Evolutionary conservation across 805 yeast genomes (phyloP).

Genomic region (Metschnikowia hibisci): DNA sequence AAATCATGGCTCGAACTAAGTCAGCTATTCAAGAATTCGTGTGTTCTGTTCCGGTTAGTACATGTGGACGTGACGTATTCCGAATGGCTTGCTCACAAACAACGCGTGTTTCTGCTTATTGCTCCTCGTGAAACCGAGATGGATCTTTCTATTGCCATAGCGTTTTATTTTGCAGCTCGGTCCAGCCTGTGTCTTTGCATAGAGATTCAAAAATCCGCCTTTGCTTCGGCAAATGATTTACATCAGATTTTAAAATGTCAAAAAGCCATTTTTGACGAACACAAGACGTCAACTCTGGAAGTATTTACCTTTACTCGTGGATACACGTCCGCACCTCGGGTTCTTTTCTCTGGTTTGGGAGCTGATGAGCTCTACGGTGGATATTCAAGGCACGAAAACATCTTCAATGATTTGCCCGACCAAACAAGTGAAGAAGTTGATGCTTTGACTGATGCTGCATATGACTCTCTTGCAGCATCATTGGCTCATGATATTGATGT

Average conservation of each 20-base stretch:
- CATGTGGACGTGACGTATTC: conserved; percentile 73
- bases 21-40: conserved; percentile 33
- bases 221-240: neutral
- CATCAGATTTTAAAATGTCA: too few relatives aligned
- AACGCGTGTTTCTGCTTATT: conserved; percentile 61
- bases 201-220: neutral
- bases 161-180: conserved; percentile 86
- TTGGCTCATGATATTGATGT: conserved; percentile 67
- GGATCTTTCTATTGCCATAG: conserved; percentile 94
- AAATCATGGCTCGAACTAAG: conserved; percentile 54
- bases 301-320: neutral
- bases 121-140: conserved; percentile 85
- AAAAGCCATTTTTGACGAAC: too few relatives aligned
- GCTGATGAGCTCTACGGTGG: conserved; percentile 98
- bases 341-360: conserved; percentile 87
- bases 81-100: conserved; percentile 51
- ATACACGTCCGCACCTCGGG: conserved; percentile 57
- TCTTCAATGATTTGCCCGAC: conserved; percentile 32
- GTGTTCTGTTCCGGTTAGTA: conserved; percentile 45
- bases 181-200: conserved; percentile 22
- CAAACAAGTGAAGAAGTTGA: conserved; percentile 15
- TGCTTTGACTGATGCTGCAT: conserved; percentile 17
- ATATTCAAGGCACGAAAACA: conserved; percentile 73
- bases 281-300: neutral
- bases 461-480: conserved; percentile 50